Evolutionary conservation across 306 rosid species (phyloP).

Genomic region (Begonia loranthoides): DNA sequence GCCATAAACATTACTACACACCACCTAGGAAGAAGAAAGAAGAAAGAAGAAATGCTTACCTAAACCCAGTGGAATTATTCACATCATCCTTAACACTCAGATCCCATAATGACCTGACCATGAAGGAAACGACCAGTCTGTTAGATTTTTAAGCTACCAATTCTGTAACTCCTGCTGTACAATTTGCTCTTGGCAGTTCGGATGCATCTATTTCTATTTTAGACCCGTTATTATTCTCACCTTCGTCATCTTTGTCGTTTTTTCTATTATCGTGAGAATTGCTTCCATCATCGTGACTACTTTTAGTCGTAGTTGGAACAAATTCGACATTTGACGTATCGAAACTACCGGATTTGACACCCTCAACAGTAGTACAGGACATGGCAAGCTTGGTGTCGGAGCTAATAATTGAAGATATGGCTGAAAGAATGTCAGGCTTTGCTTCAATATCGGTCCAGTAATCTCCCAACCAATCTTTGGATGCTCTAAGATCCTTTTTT

Average conservation of each 20-base stretch:
- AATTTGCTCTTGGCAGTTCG: conserved; percentile 24
- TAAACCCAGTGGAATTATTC: too few species aligned
- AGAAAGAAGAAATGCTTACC: too few species aligned
- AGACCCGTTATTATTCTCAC: conserved; percentile 13
- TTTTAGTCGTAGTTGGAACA: conserved; percentile 22
- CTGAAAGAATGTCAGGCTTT: conserved; percentile 49
- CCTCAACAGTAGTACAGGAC: conserved; percentile 30
- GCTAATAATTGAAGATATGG: conserved; percentile 25
- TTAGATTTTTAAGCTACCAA: not conserved
- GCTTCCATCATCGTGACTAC: conserved; percentile 21
- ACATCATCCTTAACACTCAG: too few species aligned
- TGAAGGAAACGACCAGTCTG: too few species aligned
- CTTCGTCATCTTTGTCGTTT: conserved; percentile 14
- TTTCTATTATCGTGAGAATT: conserved; percentile 12
- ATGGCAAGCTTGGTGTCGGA: conserved; percentile 24
- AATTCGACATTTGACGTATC: conserved; percentile 23
- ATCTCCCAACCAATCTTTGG: conserved; percentile 86
- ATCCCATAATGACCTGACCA: too few species aligned
- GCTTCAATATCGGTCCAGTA: conserved; percentile 49
- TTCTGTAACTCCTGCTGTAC: conserved; percentile 4
- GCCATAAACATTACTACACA: too few species aligned
- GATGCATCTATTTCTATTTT: conserved; percentile 18
- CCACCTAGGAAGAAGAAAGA: too few species aligned
- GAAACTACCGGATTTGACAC: conserved; percentile 23
- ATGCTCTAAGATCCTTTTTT: conserved; percentile 63